Conservation (phyloP, 306 rosid species). For the Cucumis hystrix region DNA sequence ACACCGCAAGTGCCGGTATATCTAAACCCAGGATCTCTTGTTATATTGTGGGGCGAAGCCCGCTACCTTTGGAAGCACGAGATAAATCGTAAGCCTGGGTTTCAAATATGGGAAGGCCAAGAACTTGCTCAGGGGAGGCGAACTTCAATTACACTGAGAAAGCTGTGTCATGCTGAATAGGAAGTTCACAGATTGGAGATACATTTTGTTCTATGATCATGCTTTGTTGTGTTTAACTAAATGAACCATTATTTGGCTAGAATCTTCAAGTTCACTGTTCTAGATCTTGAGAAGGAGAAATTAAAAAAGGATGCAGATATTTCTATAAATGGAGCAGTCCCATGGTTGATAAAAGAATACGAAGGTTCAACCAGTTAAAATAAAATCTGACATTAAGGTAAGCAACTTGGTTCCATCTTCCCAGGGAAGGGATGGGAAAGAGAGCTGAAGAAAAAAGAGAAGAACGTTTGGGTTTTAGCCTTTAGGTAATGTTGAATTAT, state of each 20-base stretch:
- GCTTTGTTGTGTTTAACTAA: not conserved
- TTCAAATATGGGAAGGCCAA: constrained; percentile 61
- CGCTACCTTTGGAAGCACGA: constrained; percentile 77
- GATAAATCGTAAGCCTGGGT: constrained; percentile 63
- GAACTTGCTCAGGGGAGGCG: constrained; percentile 41
- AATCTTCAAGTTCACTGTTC: not conserved
- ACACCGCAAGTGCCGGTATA: constrained; percentile 32
- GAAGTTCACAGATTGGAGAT: not conserved
- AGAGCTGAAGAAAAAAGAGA: not conserved
- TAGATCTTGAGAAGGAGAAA: not conserved
- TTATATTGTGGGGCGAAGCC: constrained; percentile 75
- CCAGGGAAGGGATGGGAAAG: not conserved
- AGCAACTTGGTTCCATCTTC: not conserved
- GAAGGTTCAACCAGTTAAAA: not conserved
- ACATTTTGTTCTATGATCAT: not conserved
- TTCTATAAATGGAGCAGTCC: not conserved
- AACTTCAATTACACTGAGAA: constrained; percentile 73
- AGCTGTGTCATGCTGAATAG: constrained; percentile 40
- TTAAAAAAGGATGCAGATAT: not conserved
- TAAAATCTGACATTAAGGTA: no score
- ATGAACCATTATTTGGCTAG: not conserved
- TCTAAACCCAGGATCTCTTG: constrained; percentile 59
- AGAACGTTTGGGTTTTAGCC: not conserved
- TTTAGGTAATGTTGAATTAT: no score
- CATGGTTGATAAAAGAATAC: not conserved